Evolutionary conservation across 345 rosid genomes (phyloP), one percentile per base, ranked within the genome.

Genomic region (Corymbia maculata): DNA sequence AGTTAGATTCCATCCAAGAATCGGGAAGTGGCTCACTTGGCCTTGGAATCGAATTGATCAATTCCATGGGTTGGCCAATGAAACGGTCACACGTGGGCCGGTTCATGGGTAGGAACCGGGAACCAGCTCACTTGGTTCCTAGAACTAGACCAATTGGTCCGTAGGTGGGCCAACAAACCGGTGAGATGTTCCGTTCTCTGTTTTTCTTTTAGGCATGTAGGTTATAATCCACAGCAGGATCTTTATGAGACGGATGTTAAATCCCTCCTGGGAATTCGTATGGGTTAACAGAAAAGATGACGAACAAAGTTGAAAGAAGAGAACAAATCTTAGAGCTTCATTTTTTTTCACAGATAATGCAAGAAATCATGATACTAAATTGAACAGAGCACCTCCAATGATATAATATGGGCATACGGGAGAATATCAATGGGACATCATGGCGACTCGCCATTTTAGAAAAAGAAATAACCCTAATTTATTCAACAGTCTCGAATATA

Each of bases 11-110:
- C 61, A 55, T 55, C 24, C 24, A 21, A 28, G 28, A 55, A 55
- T 55, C 28, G 61, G 13, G 28, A 55, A 55, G 22, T 0, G 28
- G 13, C 12, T 21, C 61, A 22, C 61, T 21, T 22, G 28, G 61
- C 24, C 28, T 12, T 55, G 24, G 24, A 22, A 55, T 2, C 0
- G 0, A 28, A 21, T 6, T 4, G 3, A 1, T 55, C 61, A 2
- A 1, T 2, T 55, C 9, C 9, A 21, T 0, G 59, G 59, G 26
- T 55, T 26, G 59, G 26, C 59, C 59, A 21, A 0, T 55, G 59
- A 0, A 55, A 55, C 42, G 42, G 42, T 36, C 42, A 36, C 42
- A 36, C 4, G 42, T 36, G 42, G 42, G 42, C 42, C 42, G 42
- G 4, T 36, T 36, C 42, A 2, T 36, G 42, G 42, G 42, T 36